These are phyloP conservation scores for Oxytropis ochrocephala DNA, from an alignment of 306 rosid genomes.

Conservation along the genomic window DNA sequence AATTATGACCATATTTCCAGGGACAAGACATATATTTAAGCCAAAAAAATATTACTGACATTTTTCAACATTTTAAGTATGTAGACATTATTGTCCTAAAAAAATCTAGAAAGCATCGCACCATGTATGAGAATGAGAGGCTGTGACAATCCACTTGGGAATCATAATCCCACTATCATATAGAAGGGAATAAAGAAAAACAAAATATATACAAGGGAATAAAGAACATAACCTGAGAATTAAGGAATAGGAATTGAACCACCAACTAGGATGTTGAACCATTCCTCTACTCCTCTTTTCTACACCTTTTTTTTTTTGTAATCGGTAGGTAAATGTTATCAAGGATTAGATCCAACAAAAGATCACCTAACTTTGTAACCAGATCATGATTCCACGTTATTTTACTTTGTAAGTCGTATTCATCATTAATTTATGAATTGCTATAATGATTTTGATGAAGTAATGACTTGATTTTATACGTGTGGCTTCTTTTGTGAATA, in stretches of 20 bases:
- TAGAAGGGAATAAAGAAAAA: neutral
- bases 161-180: constrained; percentile 12
- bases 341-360: constrained; percentile 26
- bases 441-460: neutral
- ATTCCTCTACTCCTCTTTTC: neutral
- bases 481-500: constrained; percentile 1
- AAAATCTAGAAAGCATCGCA: constrained; percentile 17
- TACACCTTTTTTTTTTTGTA: neutral
- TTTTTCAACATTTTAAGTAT: too few relatives aligned
- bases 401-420: neutral
- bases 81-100: too few relatives aligned
- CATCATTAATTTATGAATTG: neutral
- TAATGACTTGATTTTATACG: neutral
- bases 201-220: neutral
- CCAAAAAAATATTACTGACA: too few relatives aligned
- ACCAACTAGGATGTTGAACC: constrained; percentile 8
- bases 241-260: constrained; percentile 5
- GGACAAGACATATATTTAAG: too few relatives aligned
- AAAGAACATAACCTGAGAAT: neutral
- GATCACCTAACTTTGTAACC: constrained; percentile 30
- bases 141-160: neutral
- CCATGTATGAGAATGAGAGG: neutral
- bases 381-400: constrained; percentile 2
- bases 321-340: constrained; percentile 5
- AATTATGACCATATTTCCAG: too few relatives aligned